phyloP scores from a whole-genome alignment of 1,139 yeast species.

The Zhuliangozyma parablackwelliae region DNA sequence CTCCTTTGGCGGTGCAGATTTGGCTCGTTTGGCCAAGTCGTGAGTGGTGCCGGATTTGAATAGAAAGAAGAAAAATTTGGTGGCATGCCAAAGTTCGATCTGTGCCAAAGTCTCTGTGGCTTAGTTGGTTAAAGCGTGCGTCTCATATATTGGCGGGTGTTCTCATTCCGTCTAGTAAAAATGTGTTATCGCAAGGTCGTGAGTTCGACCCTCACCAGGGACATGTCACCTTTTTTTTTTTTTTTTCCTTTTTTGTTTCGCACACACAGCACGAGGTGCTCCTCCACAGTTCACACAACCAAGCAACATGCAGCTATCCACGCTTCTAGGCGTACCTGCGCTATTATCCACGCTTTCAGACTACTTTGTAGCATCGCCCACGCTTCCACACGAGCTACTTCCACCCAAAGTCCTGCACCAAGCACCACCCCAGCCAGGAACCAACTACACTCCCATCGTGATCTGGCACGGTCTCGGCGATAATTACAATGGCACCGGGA shows the following conservation, averaged over 20 bases:
- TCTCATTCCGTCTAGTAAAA: background rate
- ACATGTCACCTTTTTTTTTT: conserved; percentile 18
- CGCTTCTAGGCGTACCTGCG: too few relatives aligned
- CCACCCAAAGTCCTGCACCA: background rate
- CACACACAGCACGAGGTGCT: too few relatives aligned
- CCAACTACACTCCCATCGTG: conserved; percentile 47
- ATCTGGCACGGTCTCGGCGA: conserved; percentile 89
- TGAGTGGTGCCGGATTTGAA: too few relatives aligned
- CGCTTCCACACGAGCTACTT: too few relatives aligned
- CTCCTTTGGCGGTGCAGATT: too few relatives aligned
- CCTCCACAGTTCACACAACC: too few relatives aligned
- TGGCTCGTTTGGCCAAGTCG: too few relatives aligned
- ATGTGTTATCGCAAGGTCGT: conserved; percentile 49
- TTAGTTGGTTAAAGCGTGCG: conserved; percentile 50
- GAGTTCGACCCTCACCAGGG: conserved; percentile 55
- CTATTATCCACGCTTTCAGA: too few relatives aligned
- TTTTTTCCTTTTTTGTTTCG: background rate
- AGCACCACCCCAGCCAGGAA: background rate
- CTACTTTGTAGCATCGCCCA: too few relatives aligned
- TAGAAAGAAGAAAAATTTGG: too few relatives aligned
- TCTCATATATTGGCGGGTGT: conserved; percentile 26
- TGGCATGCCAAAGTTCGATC: background rate
- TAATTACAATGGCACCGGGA: conserved; percentile 59
- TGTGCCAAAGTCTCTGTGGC: conserved; percentile 35
- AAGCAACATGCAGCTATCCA: too few relatives aligned